phyloP scores from a whole-genome alignment of 192 early-diverging fungal genomes.

The Spizellomyces sp. region DNA sequence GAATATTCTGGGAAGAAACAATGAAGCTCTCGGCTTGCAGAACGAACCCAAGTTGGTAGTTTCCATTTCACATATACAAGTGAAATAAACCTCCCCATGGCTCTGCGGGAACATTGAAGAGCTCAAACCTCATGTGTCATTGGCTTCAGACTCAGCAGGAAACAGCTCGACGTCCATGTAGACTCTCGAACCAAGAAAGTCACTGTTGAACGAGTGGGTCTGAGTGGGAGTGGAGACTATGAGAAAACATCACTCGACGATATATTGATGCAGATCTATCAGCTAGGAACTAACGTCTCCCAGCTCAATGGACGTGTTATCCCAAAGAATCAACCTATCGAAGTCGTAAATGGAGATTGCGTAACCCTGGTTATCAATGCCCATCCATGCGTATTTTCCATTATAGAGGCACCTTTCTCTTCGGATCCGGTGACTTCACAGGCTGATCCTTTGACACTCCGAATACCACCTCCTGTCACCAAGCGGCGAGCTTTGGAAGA shows the following conservation, averaged over 20 bases:
- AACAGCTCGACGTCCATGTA: constrained; percentile 19
- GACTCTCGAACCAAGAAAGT: constrained; percentile 4
- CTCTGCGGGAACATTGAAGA: neutral
- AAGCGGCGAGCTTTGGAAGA: neutral
- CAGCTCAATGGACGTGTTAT: constrained; percentile 10
- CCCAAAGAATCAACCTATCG: neutral
- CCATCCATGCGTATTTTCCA: constrained; percentile 6
- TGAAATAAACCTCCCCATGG: neutral
- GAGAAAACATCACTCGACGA: neutral
- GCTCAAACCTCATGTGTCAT: neutral
- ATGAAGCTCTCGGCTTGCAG: constrained; percentile 19
- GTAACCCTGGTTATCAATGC: constrained; percentile 13
- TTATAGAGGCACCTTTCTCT: constrained; percentile 13
- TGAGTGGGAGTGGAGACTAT: neutral
- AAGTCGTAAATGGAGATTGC: constrained; percentile 11
- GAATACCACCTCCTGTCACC: no score
- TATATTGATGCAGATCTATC: neutral
- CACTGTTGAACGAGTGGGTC: constrained; percentile 26
- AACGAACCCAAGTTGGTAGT: constrained; percentile 13
- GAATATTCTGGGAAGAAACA: constrained; percentile 20
- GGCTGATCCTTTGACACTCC: neutral
- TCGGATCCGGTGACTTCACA: constrained; percentile 1
- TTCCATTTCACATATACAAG: neutral
- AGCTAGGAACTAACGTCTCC: constrained; percentile 32
- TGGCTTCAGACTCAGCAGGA: constrained; percentile 21